A percentile compares a stretch with the other conserved stretches of the same genome.
Evolutionary conservation across 495 filamentous ascomycete species (phyloP).

Genomic region (Peziza echinospora): DNA sequence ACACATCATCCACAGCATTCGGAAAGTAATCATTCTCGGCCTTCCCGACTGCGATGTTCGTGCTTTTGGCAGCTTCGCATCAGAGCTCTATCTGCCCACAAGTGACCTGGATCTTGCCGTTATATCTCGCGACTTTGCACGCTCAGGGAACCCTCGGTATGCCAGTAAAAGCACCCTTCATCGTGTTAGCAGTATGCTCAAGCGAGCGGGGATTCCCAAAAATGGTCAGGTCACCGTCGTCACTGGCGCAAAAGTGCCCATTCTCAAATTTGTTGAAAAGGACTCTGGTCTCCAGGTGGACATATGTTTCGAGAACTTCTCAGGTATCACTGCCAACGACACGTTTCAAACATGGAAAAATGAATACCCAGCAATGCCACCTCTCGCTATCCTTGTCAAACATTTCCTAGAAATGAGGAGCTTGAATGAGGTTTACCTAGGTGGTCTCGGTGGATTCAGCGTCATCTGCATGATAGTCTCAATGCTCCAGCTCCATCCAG

Average conservation of each 20-base stretch:
- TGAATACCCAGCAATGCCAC: slow-evolving; percentile 60
- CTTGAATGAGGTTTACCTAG: slow-evolving; percentile 70
- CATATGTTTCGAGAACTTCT: slow-evolving; percentile 80
- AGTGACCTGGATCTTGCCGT: slow-evolving; percentile 85
- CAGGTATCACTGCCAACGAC: slow-evolving; percentile 51
- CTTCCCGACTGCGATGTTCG: slow-evolving; percentile 37
- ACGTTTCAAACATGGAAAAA: slow-evolving; percentile 62
- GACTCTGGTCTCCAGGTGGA: slow-evolving; percentile 59
- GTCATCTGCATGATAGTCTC: slow-evolving; percentile 83
- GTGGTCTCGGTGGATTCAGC: slow-evolving; percentile 85
- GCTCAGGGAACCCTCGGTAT: slow-evolving; percentile 21
- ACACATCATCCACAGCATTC: slow-evolving; percentile 45
- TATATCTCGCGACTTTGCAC: slow-evolving; percentile 41
- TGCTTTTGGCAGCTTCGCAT: slow-evolving; percentile 78
- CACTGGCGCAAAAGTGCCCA: slow-evolving; percentile 56
- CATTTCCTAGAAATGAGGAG: slow-evolving; percentile 76
- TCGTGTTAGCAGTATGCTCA: slow-evolving; percentile 30
- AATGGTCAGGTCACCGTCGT: slow-evolving; percentile 40
- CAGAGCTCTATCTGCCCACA: slow-evolving; percentile 72
- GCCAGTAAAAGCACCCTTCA: slow-evolving; percentile 21
- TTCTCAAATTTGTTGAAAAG: slow-evolving; percentile 72
- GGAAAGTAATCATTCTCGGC: slow-evolving; percentile 28
- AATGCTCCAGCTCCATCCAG: slow-evolving; percentile 56
- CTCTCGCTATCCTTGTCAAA: slow-evolving; percentile 68
- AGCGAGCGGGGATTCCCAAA: slow-evolving; percentile 26